A percentile compares a stretch with the other conserved stretches of the same genome.
Conservation (phyloP, 805 yeast genomes). For the Suhomyces canberraensis region DNA sequence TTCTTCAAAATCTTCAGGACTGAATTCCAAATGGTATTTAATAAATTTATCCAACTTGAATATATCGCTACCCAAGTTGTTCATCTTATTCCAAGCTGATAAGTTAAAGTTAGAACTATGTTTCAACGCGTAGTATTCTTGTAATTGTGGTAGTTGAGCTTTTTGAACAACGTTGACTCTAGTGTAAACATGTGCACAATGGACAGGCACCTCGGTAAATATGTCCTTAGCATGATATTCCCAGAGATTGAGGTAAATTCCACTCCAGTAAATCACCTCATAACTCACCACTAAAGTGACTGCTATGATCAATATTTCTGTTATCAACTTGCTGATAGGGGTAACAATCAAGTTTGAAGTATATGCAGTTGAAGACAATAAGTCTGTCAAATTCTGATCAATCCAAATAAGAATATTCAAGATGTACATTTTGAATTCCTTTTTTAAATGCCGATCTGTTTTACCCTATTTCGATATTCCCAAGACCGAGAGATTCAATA, state of each 20-base stretch:
- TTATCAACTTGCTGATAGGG: conserved; percentile 25
- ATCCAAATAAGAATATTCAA: background rate
- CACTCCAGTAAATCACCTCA: conserved; percentile 42
- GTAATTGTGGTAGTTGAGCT: conserved; percentile 15
- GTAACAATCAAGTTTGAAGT: conserved; percentile 24
- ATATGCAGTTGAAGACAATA: conserved; percentile 13
- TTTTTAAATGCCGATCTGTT: background rate
- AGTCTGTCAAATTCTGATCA: conserved; percentile 4
- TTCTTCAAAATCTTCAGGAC: conserved; percentile 72
- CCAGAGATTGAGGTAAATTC: conserved; percentile 43
- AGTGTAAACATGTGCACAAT: conserved; percentile 71
- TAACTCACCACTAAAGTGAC: conserved; percentile 28
- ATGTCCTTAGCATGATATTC: conserved; percentile 55
- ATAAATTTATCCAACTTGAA: conserved; percentile 28
- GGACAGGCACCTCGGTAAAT: conserved; percentile 70
- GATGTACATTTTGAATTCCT: background rate
- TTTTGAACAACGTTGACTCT: conserved; percentile 41
- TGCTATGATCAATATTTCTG: conserved; percentile 23
- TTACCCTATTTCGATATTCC: too few species aligned
- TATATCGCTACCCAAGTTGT: conserved; percentile 13
- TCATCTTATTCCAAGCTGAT: conserved; percentile 19
- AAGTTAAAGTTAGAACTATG: conserved; percentile 24
- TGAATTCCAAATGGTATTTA: conserved; percentile 69
- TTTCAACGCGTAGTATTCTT: conserved; percentile 28
- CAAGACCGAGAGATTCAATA: too few species aligned